phyloP scores from a whole-genome alignment of 129 eudicot species.

The Mikania micrantha region DNA sequence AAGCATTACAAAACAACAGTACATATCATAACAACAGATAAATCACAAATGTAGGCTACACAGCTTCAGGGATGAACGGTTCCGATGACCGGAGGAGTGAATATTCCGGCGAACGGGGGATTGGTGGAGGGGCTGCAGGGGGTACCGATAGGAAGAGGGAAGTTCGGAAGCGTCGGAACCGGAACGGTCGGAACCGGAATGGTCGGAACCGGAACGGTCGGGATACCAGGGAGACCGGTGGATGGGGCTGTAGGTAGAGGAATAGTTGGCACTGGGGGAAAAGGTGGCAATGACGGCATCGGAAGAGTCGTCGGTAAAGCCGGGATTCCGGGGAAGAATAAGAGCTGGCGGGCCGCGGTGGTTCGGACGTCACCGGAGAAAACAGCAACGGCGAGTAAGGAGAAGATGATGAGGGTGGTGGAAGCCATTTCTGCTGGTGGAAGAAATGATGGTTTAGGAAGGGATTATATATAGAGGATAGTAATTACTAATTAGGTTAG shows the following conservation, averaged over 20 bases:
- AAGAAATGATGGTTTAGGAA: neutral
- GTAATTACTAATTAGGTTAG: no score
- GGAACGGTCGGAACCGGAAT: constrained; percentile 4
- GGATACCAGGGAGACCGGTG: neutral
- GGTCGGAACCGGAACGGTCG: neutral
- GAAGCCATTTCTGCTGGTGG: constrained; percentile 21
- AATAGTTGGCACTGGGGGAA: constrained; percentile 1
- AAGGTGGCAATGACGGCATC: neutral
- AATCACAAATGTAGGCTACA: neutral
- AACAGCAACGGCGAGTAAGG: neutral
- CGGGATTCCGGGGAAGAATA: neutral
- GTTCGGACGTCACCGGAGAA: constrained; percentile 17
- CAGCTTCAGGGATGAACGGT: constrained; percentile 14
- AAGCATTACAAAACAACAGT: neutral
- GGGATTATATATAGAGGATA: constrained; percentile 10
- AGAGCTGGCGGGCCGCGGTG: constrained; percentile 11
- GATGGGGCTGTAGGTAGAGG: neutral
- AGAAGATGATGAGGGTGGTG: constrained; percentile 17
- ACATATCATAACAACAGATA: neutral
- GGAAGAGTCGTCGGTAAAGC: neutral
- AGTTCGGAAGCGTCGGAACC: constrained; percentile 6
- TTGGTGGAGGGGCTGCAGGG: no score
- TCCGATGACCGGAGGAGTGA: no score
- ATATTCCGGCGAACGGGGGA: no score
- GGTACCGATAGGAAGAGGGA: constrained; percentile 13